Conservation (phyloP, 2,329 filamentous ascomycete genomes). For the Diplodia seriata region DNA sequence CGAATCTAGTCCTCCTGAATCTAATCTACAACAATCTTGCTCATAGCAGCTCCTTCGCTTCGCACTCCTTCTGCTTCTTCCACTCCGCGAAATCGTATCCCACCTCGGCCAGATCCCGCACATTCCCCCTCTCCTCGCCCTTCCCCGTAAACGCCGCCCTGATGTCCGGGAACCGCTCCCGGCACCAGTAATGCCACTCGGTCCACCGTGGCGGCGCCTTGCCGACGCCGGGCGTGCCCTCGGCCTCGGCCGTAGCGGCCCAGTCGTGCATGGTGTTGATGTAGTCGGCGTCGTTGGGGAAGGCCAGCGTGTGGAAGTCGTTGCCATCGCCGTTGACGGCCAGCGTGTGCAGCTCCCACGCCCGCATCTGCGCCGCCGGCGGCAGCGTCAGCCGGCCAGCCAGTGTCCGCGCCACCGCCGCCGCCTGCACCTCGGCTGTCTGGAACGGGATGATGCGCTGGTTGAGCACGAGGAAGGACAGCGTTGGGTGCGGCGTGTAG, state of each 20-base stretch:
- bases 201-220: constrained; percentile 77
- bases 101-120: constrained; percentile 72
- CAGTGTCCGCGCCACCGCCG: constrained; percentile 79
- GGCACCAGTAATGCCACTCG: constrained; percentile 73
- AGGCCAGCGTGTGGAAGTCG: constrained; percentile 62
- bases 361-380: constrained; percentile 66
- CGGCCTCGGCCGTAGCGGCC: constrained; percentile 57
- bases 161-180: constrained; percentile 71
- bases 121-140: constrained; percentile 63
- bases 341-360: constrained; percentile 65
- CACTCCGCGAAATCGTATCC: constrained; percentile 52
- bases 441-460: constrained; percentile 91
- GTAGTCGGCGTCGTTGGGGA: constrained; percentile 70
- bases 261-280: constrained; percentile 73
- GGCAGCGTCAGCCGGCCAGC: constrained; percentile 73
- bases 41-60: constrained; percentile 33
- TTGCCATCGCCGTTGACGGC: constrained; percentile 55
- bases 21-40: neutral
- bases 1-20: neutral
- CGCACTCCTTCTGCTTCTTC: constrained; percentile 37
- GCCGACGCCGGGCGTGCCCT: constrained; percentile 56
- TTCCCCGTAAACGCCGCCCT: constrained; percentile 73
- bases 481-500: constrained; percentile 74
- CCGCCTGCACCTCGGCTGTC: constrained; percentile 77
- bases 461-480: constrained; percentile 77